Percentiles rank a stretch among this genome's conserved stretches.
Evolutionary conservation across 139 green algal species (phyloP).

Genomic region (Choricystis sp.): DNA sequence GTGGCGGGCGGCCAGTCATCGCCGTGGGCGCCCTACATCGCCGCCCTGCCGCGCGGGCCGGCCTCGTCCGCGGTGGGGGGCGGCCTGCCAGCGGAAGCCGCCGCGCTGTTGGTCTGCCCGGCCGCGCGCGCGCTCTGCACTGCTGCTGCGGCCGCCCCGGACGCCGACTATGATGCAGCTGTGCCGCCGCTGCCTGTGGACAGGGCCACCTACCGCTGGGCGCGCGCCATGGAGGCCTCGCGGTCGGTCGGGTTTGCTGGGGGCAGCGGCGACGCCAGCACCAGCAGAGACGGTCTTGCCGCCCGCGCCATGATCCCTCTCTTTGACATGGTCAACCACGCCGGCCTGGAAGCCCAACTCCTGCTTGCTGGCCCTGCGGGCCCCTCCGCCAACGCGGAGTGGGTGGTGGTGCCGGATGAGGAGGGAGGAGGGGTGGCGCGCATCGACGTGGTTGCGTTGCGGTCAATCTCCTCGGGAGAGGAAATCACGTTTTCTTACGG

Average conservation of each 20-base stretch:
- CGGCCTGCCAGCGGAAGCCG: not conserved
- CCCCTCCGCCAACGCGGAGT: not conserved
- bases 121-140: not conserved
- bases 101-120: not conserved
- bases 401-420: not conserved
- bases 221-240: not conserved
- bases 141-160: no score
- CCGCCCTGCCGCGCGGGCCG: not conserved
- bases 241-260: not conserved
- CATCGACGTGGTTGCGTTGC: not conserved
- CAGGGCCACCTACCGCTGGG: not conserved
- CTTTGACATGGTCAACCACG: constrained; percentile 54
- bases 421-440: no score
- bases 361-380: not conserved
- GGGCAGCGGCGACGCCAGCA: no score
- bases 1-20: not conserved
- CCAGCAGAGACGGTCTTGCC: not conserved
- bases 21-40: not conserved
- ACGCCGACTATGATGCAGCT: not conserved
- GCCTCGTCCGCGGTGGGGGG: not conserved
- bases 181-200: not conserved
- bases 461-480: not conserved
- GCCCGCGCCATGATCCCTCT: constrained; percentile 5
- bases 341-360: constrained; percentile 16
- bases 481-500: not conserved